Conservation (phyloP, 2,329 filamentous ascomycete genomes). For the Botrytis tulipae region DNA sequence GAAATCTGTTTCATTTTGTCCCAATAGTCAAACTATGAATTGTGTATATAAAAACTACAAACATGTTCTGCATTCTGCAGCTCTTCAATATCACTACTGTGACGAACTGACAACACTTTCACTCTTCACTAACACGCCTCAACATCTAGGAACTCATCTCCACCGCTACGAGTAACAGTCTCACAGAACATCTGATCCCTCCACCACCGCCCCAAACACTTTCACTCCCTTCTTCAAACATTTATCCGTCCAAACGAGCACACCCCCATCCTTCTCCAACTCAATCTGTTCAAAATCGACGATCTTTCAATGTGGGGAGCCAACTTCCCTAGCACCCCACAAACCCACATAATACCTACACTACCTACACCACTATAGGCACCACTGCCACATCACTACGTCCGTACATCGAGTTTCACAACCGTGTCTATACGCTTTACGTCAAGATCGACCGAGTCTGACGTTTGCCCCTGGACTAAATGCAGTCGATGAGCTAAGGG, state of each 20-base stretch:
- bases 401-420: not conserved
- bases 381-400: not conserved
- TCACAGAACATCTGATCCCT: not conserved
- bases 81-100: not conserved
- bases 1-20: not conserved
- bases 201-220: not conserved
- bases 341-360: not conserved
- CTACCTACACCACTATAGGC: not conserved
- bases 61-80: not conserved
- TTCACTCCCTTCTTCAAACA: not conserved
- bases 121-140: no score
- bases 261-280: not conserved
- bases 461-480: not conserved
- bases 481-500: not conserved
- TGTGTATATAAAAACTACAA: not conserved
- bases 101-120: not conserved
- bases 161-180: not conserved
- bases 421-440: slow-evolving; percentile 2
- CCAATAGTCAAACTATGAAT: not conserved
- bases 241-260: not conserved
- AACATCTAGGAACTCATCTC: not conserved
- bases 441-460: slow-evolving; percentile 3
- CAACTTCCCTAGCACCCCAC: not conserved
- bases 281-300: not conserved
- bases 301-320: not conserved